Percentiles rank a stretch among this genome's conserved stretches.
phyloP scores from a whole-genome alignment of 2,329 filamentous ascomycete genomes.

The Epicoccum nigrum region DNA sequence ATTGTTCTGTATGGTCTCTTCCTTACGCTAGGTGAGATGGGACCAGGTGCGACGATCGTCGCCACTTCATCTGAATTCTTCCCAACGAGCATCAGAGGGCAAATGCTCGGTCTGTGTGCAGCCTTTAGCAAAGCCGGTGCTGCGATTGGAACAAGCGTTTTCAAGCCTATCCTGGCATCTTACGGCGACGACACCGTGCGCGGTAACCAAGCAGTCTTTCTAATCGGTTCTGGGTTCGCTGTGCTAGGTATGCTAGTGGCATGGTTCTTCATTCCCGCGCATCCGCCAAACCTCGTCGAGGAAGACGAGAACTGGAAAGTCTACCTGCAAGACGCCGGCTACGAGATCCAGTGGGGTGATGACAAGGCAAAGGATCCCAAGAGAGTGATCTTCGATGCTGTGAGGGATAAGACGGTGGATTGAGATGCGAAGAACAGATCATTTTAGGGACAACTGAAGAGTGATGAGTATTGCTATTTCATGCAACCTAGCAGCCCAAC shows the following conservation, averaged over 20 bases:
- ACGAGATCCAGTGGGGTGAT: conserved; percentile 33
- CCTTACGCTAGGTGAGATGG: conserved; percentile 35
- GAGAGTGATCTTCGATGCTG: conserved; percentile 8
- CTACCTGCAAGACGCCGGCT: conserved; percentile 31
- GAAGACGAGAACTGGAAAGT: conserved; percentile 39
- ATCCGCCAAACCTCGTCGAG: conserved; percentile 31
- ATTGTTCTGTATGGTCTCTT: conserved; percentile 38
- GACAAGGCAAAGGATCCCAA: conserved; percentile 26
- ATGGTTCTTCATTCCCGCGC: conserved; percentile 40
- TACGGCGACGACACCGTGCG: conserved; percentile 30
- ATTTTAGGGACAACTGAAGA: no score
- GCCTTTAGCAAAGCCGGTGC: conserved; percentile 35
- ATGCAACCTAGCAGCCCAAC: no score
- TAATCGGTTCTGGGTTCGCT: conserved; percentile 35
- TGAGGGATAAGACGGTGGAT: conserved; percentile 11
- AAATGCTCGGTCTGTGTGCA: conserved; percentile 33
- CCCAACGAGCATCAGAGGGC: conserved; percentile 34
- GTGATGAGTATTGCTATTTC: no score
- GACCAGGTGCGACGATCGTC: conserved; percentile 27
- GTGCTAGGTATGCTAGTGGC: conserved; percentile 31
- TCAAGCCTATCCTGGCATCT: conserved; percentile 35
- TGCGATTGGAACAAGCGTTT: conserved; percentile 32
- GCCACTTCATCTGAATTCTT: conserved; percentile 33
- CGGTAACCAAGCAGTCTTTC: conserved; percentile 31
- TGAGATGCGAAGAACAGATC: not conserved